These are phyloP conservation scores for Strobilomyces dryophilus DNA, from an alignment of 768 basidiomycete species.

Conservation along the genomic window DNA sequence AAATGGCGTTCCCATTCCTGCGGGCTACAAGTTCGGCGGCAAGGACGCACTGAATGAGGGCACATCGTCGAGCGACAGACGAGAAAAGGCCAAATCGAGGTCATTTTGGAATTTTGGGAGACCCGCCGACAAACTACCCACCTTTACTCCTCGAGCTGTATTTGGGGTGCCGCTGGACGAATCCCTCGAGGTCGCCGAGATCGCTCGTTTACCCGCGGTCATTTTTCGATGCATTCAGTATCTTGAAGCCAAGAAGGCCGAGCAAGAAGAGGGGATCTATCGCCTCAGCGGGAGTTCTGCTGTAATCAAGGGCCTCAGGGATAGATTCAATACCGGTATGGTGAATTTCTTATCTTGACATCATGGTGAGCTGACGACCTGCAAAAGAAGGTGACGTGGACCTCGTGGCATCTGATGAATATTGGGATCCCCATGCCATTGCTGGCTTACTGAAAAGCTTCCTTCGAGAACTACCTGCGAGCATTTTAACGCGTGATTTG, in stretches of 20 bases:
- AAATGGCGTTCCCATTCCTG: conserved; percentile 79
- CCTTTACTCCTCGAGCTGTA: conserved; percentile 62
- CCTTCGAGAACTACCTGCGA: conserved; percentile 89
- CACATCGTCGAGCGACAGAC: conserved; percentile 54
- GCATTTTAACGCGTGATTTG: conserved; percentile 87
- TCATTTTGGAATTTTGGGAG: conserved; percentile 92
- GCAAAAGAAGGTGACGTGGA: conserved; percentile 93
- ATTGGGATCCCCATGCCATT: conserved; percentile 97
- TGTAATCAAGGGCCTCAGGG: conserved; percentile 90
- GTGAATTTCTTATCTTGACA: conserved; percentile 7
- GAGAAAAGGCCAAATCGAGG: conserved; percentile 89
- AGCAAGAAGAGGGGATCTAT: conserved; percentile 97
- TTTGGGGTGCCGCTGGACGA: conserved; percentile 89
- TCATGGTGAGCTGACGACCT: conserved; percentile 5
- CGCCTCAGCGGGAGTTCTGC: conserved; percentile 92
- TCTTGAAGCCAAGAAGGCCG: conserved; percentile 88
- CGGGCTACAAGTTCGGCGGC: conserved; percentile 85
- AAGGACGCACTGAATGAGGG: conserved; percentile 56
- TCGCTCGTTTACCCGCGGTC: conserved; percentile 89
- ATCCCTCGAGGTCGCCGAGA: conserved; percentile 82
- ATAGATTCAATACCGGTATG: conserved; percentile 87
- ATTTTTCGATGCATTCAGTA: conserved; percentile 96
- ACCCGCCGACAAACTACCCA: conserved; percentile 41
- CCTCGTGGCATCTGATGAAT: conserved; percentile 81
- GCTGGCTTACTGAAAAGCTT: conserved; percentile 92